Percentiles rank a stretch among this genome's conserved stretches.
Evolutionary conservation across 2,329 filamentous ascomycete genomes (phyloP).

Genomic region (Amauroascus niger): DNA sequence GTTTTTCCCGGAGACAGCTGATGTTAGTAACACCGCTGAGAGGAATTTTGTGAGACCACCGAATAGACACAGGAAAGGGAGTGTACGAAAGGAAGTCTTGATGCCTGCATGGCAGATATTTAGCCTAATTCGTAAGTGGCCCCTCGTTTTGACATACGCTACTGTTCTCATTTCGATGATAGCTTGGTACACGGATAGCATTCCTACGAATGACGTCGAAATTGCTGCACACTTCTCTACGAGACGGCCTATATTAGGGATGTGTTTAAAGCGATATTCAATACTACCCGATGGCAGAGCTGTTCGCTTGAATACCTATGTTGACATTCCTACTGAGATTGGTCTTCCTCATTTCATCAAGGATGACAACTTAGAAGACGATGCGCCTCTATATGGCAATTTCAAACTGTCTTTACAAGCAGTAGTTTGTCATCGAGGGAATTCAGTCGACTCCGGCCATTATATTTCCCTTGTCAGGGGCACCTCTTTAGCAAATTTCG

Average conservation of each 20-base stretch:
- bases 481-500: constrained; percentile 33
- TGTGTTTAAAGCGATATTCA: constrained; percentile 84
- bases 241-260: constrained; percentile 73
- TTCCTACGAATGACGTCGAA: constrained; percentile 59
- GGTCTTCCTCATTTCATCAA: constrained; percentile 80
- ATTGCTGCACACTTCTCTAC: constrained; percentile 81
- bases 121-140: constrained; percentile 70
- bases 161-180: constrained; percentile 32
- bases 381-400: constrained; percentile 64
- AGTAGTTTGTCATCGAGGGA: constrained; percentile 82
- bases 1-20: constrained; percentile 36
- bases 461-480: constrained; percentile 80
- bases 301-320: constrained; percentile 64
- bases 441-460: constrained; percentile 77
- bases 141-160: constrained; percentile 5
- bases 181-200: constrained; percentile 77
- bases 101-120: constrained; percentile 99
- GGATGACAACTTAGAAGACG: constrained; percentile 59
- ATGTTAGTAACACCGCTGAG: constrained; percentile 23
- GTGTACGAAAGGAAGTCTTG: constrained; percentile 65
- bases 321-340: constrained; percentile 85
- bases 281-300: constrained; percentile 61
- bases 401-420: constrained; percentile 90
- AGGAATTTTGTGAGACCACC: background rate
- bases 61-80: constrained; percentile 15